These are phyloP conservation scores for Russula earlei DNA, from an alignment of 768 basidiomycete species.

Conservation along the genomic window DNA sequence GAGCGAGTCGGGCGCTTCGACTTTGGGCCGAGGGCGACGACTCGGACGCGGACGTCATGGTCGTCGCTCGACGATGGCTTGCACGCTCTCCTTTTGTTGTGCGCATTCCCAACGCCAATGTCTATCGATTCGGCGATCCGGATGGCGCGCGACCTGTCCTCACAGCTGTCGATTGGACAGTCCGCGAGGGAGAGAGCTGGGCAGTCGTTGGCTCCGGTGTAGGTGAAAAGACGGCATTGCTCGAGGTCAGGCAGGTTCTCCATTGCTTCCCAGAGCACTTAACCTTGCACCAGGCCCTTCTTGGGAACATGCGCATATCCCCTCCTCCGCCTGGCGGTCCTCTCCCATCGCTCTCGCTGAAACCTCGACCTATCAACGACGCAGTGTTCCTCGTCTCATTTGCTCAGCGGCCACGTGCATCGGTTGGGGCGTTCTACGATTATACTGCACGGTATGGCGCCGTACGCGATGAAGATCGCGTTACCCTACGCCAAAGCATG, in stretches of 20 bases:
- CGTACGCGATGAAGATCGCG: slow-evolving; percentile 71
- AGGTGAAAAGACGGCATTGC: slow-evolving; percentile 49
- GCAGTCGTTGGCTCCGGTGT: slow-evolving; percentile 61
- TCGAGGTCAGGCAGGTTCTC: slow-evolving; percentile 43
- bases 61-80: background rate
- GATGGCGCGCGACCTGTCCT: slow-evolving; percentile 39
- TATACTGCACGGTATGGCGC: slow-evolving; percentile 90
- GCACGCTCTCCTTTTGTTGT: background rate
- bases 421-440: slow-evolving; percentile 77
- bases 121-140: slow-evolving; percentile 53
- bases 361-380: slow-evolving; percentile 32
- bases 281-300: slow-evolving; percentile 39
- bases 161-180: slow-evolving; percentile 46
- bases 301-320: slow-evolving; percentile 61
- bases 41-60: too few species aligned
- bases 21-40: too few species aligned
- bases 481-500: slow-evolving; percentile 66
- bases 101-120: slow-evolving; percentile 37
- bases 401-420: slow-evolving; percentile 45
- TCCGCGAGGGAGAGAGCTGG: slow-evolving; percentile 60
- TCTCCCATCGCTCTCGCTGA: slow-evolving; percentile 59
- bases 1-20: too few species aligned
- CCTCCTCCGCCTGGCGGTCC: slow-evolving; percentile 60
- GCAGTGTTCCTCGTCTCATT: slow-evolving; percentile 56
- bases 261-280: too few species aligned